Conservation (phyloP, 352 stramenopile genomes). For the Pythium grandisporangium region DNA sequence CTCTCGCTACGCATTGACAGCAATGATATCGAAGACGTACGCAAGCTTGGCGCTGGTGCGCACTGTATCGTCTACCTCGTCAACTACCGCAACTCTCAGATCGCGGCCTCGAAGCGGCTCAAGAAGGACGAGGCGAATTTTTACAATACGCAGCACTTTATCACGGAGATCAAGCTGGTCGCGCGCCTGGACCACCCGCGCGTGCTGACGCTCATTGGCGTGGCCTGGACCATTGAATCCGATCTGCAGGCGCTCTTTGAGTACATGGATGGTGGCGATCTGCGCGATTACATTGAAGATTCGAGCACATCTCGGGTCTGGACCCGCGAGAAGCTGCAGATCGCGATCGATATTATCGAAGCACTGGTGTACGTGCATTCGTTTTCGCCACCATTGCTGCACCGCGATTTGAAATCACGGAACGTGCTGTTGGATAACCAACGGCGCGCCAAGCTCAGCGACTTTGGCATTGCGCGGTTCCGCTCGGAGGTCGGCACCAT, state of each 20-base stretch:
- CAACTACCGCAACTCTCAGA: constrained; percentile 18
- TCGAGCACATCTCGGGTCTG: constrained; percentile 18
- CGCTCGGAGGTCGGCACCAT: constrained; percentile 24
- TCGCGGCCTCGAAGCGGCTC: constrained; percentile 29
- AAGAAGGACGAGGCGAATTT: constrained; percentile 25
- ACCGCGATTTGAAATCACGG: constrained; percentile 29
- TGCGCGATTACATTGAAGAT: constrained; percentile 36
- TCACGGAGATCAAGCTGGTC: constrained; percentile 71
- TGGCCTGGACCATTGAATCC: constrained; percentile 49
- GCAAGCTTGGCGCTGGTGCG: constrained; percentile 27
- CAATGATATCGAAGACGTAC: constrained; percentile 35
- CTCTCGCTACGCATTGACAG: constrained; percentile 21
- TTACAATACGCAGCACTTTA: constrained; percentile 39
- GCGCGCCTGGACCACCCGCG: constrained; percentile 45
- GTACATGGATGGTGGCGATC: constrained; percentile 54
- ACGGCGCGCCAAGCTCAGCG: constrained; percentile 22
- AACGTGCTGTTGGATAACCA: constrained; percentile 23
- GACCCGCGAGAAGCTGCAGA: constrained; percentile 25
- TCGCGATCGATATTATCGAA: constrained; percentile 23
- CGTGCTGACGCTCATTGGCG: constrained; percentile 56
- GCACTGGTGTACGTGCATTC: constrained; percentile 41
- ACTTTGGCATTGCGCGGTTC: constrained; percentile 26
- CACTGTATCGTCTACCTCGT: constrained; percentile 32
- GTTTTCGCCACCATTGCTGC: constrained; percentile 22
- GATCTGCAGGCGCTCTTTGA: constrained; percentile 61